Evolutionary conservation across 1,284 basidiomycete genomes (phyloP), one percentile per base, ranked within the genome.

Genomic region (Moniliophthora roreri): DNA sequence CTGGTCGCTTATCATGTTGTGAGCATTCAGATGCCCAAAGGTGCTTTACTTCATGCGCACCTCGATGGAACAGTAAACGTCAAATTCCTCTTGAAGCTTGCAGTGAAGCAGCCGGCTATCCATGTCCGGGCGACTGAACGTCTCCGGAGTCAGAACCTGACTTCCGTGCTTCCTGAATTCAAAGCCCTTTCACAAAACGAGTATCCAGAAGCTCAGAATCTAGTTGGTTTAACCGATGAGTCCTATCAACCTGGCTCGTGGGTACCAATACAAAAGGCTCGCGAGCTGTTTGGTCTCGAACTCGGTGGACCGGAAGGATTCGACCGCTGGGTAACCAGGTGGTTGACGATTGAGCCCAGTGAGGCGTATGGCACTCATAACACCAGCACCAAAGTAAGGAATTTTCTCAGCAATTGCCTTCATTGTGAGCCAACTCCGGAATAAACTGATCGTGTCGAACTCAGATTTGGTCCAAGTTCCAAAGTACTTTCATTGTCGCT

Each of bases 391-490:
- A 87, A 87, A 77, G 87, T 82, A 37, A 20, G 63, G 46, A 18
- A 6, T 32, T 11, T 18, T 40, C 45, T 13, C 32, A n/a, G n/a
- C n/a, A n/a, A n/a, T n/a, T n/a, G 39, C 49, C 39, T 9, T 47
- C 32, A n/a, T n/a, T n/a, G n/a, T n/a, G n/a, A n/a, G n/a, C 13
- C 24, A 2, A 32, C 38, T 32, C 16, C 7, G 18, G 26, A 23
- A 32, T 9, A 20, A 7, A 8, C 11, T 37, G 18, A 46, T 42
- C 11, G 3, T 11, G 26, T 48, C 23, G 32, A 40, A 15, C 48
- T 11, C 51, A 89, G 87, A 89, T 90, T 42, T 90, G 87, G 87
- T 64, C 79, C 50, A 87, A 87, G 58, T 89, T 90, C 63, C 55
- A 59, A 15, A 79, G 69, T 57, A 84, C 78, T 1, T 83, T 84